Evolutionary conservation across 495 filamentous ascomycete species (phyloP).

Genomic region (Neurospora sp.): DNA sequence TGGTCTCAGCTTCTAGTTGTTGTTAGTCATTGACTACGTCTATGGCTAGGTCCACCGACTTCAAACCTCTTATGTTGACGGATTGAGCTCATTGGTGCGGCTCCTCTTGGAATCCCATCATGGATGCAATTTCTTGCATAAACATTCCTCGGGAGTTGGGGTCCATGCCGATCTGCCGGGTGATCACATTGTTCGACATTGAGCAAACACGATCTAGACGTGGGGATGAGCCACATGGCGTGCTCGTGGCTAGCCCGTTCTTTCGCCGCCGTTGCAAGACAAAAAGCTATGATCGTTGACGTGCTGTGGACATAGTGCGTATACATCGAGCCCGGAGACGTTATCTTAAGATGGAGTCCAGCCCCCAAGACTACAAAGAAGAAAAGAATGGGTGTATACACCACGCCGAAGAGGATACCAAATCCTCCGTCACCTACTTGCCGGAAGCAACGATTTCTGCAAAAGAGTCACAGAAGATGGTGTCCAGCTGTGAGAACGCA

Average conservation of each 20-base stretch:
- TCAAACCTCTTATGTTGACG: background rate
- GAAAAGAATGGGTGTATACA: background rate
- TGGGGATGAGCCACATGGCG: background rate
- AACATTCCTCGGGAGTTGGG: background rate
- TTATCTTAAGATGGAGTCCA: background rate
- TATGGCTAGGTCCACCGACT: background rate
- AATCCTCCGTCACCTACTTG: background rate
- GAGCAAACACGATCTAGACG: background rate
- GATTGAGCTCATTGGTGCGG: background rate
- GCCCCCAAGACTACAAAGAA: background rate
- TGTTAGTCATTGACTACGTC: background rate
- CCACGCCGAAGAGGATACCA: background rate
- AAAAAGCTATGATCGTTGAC: background rate
- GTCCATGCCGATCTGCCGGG: background rate
- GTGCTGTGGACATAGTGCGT: background rate
- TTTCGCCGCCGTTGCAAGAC: background rate
- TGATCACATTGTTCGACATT: background rate
- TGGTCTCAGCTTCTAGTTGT: background rate
- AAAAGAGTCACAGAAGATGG: background rate
- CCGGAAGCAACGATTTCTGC: background rate
- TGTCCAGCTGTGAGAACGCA: no score
- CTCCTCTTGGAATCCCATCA: background rate
- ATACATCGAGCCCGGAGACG: background rate
- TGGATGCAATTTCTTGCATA: background rate
- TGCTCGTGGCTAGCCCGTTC: background rate